Evolutionary conservation across 805 yeast species (phyloP).

Genomic region (Suhomyces sp.): DNA sequence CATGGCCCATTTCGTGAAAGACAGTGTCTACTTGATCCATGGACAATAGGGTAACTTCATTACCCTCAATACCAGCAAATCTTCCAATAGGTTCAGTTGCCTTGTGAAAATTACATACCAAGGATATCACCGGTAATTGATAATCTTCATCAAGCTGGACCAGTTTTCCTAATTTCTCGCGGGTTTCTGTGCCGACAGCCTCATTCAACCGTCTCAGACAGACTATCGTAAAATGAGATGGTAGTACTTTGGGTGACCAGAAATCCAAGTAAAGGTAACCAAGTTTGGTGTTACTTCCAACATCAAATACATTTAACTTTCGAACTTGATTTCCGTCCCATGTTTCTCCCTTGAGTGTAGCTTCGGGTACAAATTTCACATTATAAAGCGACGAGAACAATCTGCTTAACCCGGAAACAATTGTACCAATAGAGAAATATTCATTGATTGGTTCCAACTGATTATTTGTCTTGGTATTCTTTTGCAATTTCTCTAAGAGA

Average conservation of each 20-base stretch:
- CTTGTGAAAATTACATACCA: constrained; percentile 77
- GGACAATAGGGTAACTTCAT: constrained; percentile 55
- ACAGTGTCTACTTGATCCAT: constrained; percentile 86
- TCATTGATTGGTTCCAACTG: constrained; percentile 51
- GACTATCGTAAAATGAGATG: constrained; percentile 94
- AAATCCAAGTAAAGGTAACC: constrained; percentile 89
- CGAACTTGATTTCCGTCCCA: constrained; percentile 84
- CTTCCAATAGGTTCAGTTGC: constrained; percentile 30
- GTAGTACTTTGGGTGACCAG: constrained; percentile 74
- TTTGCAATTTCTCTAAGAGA: constrained; percentile 26
- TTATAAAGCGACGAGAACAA: constrained; percentile 75
- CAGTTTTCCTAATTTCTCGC: constrained; percentile 19
- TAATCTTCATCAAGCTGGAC: constrained; percentile 45
- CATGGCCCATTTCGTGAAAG: constrained; percentile 99
- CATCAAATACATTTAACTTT: constrained; percentile 69
- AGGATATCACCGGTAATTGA: constrained; percentile 87
- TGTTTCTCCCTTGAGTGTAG: constrained; percentile 68
- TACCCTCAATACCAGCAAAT: constrained; percentile 23
- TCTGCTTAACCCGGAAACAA: constrained; percentile 76
- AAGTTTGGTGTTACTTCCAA: constrained; percentile 50
- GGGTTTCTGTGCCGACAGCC: constrained; percentile 31
- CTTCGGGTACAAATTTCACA: constrained; percentile 66
- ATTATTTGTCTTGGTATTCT: constrained; percentile 6
- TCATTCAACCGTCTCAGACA: constrained; percentile 79
- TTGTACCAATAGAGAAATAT: constrained; percentile 82